Evolutionary conservation across 257 asterid genomes (phyloP).

Genomic region (Cynanchum wilfordii): DNA sequence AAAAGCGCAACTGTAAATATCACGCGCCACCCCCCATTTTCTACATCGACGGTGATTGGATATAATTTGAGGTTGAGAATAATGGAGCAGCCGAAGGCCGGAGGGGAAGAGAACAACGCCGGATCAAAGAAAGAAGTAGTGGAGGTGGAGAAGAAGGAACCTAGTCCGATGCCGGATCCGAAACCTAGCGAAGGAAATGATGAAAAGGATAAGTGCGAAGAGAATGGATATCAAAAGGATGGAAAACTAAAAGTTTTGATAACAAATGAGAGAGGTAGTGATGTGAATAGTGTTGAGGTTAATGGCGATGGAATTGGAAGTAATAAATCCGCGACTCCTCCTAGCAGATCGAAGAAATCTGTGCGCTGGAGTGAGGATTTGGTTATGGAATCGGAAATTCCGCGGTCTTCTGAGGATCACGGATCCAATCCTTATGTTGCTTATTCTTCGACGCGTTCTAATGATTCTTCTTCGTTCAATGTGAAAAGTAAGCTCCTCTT

Average conservation of each 20-base stretch:
- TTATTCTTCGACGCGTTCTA: constrained; percentile 48
- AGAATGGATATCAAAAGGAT: constrained; percentile 18
- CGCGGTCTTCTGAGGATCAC: constrained; percentile 35
- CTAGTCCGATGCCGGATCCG: constrained; percentile 31
- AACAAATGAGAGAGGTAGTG: constrained; percentile 33
- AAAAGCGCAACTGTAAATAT: background rate
- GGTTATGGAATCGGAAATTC: constrained; percentile 58
- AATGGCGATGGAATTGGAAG: constrained; percentile 9
- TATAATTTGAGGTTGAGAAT: background rate
- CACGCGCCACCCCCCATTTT: constrained; percentile 35
- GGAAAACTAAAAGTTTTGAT: constrained; percentile 20
- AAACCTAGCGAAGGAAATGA: constrained; percentile 23
- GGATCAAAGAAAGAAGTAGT: constrained; percentile 29
- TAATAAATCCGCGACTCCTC: constrained; percentile 27
- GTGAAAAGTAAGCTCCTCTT: constrained; percentile 50
- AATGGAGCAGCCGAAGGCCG: constrained; percentile 45
- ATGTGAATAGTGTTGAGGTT: constrained; percentile 23
- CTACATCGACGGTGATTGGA: background rate
- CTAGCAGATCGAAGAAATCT: constrained; percentile 57
- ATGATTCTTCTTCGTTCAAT: constrained; percentile 51
- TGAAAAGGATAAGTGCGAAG: constrained; percentile 7
- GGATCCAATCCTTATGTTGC: constrained; percentile 67
- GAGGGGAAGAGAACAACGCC: constrained; percentile 22
- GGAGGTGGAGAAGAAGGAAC: constrained; percentile 31
- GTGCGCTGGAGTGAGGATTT: constrained; percentile 78